Evolutionary conservation across 2,329 filamentous ascomycete genomes (phyloP).

Genomic region (Tolypocladium cylindrosporum): DNA sequence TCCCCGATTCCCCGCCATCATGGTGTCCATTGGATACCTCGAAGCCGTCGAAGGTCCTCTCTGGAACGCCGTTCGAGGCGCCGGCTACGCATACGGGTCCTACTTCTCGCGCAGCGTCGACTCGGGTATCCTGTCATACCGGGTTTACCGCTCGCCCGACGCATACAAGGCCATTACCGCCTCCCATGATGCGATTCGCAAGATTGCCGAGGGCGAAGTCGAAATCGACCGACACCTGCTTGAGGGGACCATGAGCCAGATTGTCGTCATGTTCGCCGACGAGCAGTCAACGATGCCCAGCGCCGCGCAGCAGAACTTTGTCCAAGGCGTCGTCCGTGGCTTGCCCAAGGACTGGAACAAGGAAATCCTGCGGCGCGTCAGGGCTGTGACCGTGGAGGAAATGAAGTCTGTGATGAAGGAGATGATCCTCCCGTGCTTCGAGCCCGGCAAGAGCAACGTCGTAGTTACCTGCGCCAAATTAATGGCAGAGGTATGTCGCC

Average conservation of each 20-base stretch:
- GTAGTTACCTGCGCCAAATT: constrained; percentile 81
- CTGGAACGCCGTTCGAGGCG: constrained; percentile 87
- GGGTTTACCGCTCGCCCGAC: constrained; percentile 84
- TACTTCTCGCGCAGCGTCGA: constrained; percentile 70
- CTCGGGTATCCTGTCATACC: constrained; percentile 71
- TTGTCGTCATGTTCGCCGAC: constrained; percentile 79
- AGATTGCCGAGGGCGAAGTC: constrained; percentile 60
- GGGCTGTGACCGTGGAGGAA: constrained; percentile 65
- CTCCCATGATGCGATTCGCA: constrained; percentile 63
- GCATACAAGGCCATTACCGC: constrained; percentile 77
- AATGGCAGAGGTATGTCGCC: constrained; percentile 64
- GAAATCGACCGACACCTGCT: constrained; percentile 73
- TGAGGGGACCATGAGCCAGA: constrained; percentile 81
- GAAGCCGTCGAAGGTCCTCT: constrained; percentile 90
- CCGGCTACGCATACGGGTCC: constrained; percentile 84
- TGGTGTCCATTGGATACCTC: constrained; percentile 85
- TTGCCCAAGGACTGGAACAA: constrained; percentile 70
- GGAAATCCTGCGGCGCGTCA: constrained; percentile 65
- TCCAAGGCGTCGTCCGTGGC: constrained; percentile 67
- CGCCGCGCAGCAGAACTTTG: constrained; percentile 76
- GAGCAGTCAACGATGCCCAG: constrained; percentile 77
- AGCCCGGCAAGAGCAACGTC: constrained; percentile 69
- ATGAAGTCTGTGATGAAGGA: constrained; percentile 66
- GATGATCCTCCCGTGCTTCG: constrained; percentile 71
- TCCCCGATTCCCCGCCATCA: constrained; percentile 68